A percentile compares a stretch with the other conserved stretches of the same genome.
Evolutionary conservation across 345 rosid species (phyloP).

Genomic region (Salix exigua): DNA sequence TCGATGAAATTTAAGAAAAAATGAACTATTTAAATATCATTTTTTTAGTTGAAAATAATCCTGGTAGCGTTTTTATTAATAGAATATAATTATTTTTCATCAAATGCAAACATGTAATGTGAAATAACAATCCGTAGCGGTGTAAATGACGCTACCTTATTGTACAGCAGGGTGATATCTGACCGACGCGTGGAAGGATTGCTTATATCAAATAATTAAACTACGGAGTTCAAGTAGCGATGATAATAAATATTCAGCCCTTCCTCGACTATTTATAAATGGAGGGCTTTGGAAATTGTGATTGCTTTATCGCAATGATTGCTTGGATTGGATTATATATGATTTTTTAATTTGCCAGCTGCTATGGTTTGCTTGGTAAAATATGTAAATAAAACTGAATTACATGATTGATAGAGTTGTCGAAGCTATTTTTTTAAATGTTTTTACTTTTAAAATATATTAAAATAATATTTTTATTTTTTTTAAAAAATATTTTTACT

Average conservation of each 20-base stretch:
- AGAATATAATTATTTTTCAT: not conserved
- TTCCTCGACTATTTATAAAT: not conserved
- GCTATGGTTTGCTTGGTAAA: not conserved
- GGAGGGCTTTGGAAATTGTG: not conserved
- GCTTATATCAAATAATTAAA: not conserved
- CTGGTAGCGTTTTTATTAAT: not conserved
- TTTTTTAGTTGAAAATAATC: not conserved
- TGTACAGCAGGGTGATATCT: too few species aligned
- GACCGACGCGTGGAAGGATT: not conserved
- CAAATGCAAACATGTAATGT: not conserved
- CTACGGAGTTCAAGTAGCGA: not conserved
- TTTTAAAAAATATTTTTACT: too few species aligned
- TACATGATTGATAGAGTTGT: too few species aligned
- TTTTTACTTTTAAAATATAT: too few species aligned
- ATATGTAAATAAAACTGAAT: too few species aligned
- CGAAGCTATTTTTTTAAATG: too few species aligned
- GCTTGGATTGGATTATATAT: not conserved
- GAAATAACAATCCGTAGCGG: not conserved
- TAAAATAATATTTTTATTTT: too few species aligned
- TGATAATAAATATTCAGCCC: too few species aligned
- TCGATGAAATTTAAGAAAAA: not conserved
- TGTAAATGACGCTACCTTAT: not conserved
- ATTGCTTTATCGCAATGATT: not conserved
- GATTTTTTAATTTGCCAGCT: not conserved
- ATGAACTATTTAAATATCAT: too few species aligned